Percentiles rank a stretch among this genome's conserved stretches.
These are phyloP conservation scores for Volutella citrinella DNA, from an alignment of 2,329 filamentous ascomycete genomes.

Conservation along the genomic window DNA sequence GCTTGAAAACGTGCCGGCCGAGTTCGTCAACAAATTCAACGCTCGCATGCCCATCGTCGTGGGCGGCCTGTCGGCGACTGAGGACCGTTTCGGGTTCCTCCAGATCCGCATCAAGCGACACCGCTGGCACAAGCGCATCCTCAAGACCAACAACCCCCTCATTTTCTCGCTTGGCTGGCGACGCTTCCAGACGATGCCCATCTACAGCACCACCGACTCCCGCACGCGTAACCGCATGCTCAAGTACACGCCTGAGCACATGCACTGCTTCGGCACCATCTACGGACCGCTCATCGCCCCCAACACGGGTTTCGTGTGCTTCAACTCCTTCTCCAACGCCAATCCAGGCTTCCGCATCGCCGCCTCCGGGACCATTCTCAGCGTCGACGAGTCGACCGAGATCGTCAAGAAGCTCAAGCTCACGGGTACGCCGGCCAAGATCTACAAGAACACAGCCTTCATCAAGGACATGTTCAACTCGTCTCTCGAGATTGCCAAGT, in stretches of 20 bases:
- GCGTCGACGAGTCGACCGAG: conserved; percentile 91
- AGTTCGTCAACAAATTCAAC: conserved; percentile 83
- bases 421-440: conserved; percentile 90
- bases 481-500: conserved; percentile 92
- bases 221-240: conserved; percentile 94
- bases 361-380: conserved; percentile 88
- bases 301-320: conserved; percentile 92
- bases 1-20: conserved; percentile 82
- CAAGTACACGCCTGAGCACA: conserved; percentile 98
- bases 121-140: conserved; percentile 98
- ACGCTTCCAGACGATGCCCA: conserved; percentile 85
- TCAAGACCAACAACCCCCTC: conserved; percentile 96
- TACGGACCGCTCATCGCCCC: conserved; percentile 94
- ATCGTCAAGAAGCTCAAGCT: conserved; percentile 99
- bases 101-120: conserved; percentile 97
- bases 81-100: conserved; percentile 93
- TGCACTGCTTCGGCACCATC: conserved; percentile 97
- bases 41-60: conserved; percentile 80
- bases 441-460: conserved; percentile 99
- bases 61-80: conserved; percentile 87
- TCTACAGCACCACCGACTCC: conserved; percentile 94
- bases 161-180: conserved; percentile 98
- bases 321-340: conserved; percentile 81
- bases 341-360: conserved; percentile 91
- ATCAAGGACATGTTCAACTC: conserved; percentile 98